Percentiles rank a stretch among this genome's conserved stretches.
Conservation (phyloP, 164 flowering plant species). For the Nymphaea thermarum region DNA sequence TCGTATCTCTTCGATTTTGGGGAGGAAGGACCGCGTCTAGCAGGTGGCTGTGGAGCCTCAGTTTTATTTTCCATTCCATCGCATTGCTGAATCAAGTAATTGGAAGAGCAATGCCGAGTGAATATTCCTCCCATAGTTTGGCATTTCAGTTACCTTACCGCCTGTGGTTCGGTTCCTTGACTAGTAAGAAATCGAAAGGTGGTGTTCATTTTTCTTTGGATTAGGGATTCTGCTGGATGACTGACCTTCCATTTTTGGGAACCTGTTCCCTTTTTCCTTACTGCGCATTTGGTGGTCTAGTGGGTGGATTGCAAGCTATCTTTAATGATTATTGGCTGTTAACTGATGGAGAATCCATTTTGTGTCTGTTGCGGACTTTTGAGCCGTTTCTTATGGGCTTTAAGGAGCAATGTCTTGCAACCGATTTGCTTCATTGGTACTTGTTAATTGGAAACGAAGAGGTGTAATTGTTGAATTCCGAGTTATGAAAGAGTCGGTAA, state of each 20-base stretch:
- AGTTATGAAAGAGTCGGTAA: neutral
- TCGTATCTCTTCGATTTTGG: neutral
- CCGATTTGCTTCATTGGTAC: no score
- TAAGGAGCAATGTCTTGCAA: neutral
- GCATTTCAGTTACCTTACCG: neutral
- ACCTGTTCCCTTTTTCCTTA: neutral
- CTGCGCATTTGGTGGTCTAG: neutral
- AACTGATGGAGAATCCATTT: no score
- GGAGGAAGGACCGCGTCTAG: neutral
- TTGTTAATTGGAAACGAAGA: neutral
- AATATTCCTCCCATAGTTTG: neutral
- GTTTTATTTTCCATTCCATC: no score
- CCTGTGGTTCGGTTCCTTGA: neutral
- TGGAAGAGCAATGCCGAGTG: neutral
- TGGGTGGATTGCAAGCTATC: neutral
- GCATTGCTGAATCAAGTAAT: neutral
- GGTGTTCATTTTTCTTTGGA: neutral
- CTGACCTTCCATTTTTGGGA: neutral
- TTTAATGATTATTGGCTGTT: no score
- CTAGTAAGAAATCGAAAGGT: neutral
- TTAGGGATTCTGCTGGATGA: neutral
- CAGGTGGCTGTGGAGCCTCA: neutral
- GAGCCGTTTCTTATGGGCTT: neutral
- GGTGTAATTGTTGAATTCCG: neutral
- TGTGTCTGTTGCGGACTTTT: no score